Evolutionary conservation across 108 stramenopile genomes (phyloP).

Genomic region (Nitzschia sp.): DNA sequence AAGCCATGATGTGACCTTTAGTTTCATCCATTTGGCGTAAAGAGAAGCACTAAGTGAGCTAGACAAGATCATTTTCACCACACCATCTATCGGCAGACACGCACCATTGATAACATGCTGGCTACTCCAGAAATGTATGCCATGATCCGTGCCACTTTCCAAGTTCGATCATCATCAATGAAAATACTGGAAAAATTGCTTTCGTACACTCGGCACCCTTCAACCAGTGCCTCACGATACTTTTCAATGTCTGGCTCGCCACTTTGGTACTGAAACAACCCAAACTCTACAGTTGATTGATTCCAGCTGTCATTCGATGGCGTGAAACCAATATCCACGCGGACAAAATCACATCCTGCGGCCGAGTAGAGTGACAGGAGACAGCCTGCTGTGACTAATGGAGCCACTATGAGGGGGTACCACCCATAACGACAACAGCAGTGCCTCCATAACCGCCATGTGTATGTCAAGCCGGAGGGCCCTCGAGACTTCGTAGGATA

Average conservation of each 20-base stretch:
- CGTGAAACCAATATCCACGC: conserved; percentile 72
- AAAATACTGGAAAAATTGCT: conserved; percentile 51
- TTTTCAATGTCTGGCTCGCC: conserved; percentile 16
- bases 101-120: conserved; percentile 47
- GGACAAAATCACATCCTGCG: conserved; percentile 68
- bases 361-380: conserved; percentile 71
- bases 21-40: too few relatives aligned
- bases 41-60: background rate
- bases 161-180: conserved; percentile 62
- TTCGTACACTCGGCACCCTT: conserved; percentile 60
- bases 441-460: conserved; percentile 67
- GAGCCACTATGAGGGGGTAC: conserved; percentile 77
- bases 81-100: conserved; percentile 8
- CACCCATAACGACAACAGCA: conserved; percentile 83
- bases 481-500: background rate
- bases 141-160: conserved; percentile 72
- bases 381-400: conserved; percentile 58
- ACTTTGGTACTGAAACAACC: conserved; percentile 43
- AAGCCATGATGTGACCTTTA: conserved; percentile 57
- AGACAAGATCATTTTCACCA: background rate
- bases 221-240: conserved; percentile 28
- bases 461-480: conserved; percentile 24
- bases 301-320: conserved; percentile 71
- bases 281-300: conserved; percentile 27
- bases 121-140: conserved; percentile 62